A percentile compares a stretch with the other conserved stretches of the same genome.
phyloP scores from a whole-genome alignment of 2,329 filamentous ascomycete species.

The Epichloe bromicola region DNA sequence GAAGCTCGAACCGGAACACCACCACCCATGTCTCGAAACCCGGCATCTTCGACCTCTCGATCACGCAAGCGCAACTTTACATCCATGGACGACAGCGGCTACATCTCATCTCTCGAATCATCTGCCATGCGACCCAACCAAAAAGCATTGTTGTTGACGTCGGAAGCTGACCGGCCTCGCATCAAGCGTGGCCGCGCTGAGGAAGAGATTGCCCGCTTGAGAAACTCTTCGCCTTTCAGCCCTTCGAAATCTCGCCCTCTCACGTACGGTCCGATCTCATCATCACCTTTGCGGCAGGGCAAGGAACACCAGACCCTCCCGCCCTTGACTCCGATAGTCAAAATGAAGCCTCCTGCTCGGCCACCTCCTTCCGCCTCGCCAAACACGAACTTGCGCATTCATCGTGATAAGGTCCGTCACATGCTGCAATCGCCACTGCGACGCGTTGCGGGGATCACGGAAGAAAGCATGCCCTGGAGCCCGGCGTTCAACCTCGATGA shows the following conservation, averaged over 20 bases:
- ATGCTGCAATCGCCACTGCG: constrained; percentile 66
- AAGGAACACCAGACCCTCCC: constrained; percentile 51
- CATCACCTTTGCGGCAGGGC: constrained; percentile 51
- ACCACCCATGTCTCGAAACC: constrained; percentile 50
- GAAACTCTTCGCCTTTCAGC: constrained; percentile 86
- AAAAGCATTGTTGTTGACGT: constrained; percentile 52
- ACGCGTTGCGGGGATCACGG: constrained; percentile 30
- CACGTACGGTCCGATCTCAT: constrained; percentile 43
- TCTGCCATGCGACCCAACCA: constrained; percentile 66
- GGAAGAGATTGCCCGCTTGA: constrained; percentile 86
- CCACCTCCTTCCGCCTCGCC: constrained; percentile 71
- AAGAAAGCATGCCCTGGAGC: constrained; percentile 45
- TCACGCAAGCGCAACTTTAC: constrained; percentile 65
- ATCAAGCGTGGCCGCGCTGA: constrained; percentile 86
- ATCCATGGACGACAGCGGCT: constrained; percentile 83
- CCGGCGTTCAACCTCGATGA: constrained; percentile 55
- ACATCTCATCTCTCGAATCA: constrained; percentile 91
- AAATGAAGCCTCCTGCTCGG: constrained; percentile 51
- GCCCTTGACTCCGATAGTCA: constrained; percentile 72
- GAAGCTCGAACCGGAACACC: constrained; percentile 58
- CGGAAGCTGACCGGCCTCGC: constrained; percentile 65
- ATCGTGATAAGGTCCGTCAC: constrained; percentile 69
- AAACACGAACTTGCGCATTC: constrained; percentile 80
- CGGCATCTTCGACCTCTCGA: constrained; percentile 49
- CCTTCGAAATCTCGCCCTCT: constrained; percentile 57